Conservation (phyloP, 169 alveolate genomes). For the Babesia bigemina region DNA sequence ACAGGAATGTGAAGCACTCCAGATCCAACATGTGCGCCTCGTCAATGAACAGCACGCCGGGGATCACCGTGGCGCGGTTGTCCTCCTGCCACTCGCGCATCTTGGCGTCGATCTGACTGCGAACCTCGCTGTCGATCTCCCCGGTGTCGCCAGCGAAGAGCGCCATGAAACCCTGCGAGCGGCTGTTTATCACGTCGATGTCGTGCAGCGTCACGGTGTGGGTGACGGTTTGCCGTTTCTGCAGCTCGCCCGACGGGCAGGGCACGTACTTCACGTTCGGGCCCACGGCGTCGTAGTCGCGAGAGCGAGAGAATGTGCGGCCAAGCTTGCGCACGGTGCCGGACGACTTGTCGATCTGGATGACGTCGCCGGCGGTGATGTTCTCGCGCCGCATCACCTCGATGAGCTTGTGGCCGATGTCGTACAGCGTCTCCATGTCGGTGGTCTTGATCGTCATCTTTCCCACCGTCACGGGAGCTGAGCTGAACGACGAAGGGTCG, state of each 20-base stretch:
- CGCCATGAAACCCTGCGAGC: slow-evolving; percentile 96
- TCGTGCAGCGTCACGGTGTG: slow-evolving; percentile 99
- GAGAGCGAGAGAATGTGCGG: slow-evolving; percentile 93
- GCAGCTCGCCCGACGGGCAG: slow-evolving; percentile 99
- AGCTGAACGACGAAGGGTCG: slow-evolving; percentile 41
- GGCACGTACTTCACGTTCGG: slow-evolving; percentile 87
- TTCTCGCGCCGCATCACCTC: slow-evolving; percentile 83
- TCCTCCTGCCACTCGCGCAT: slow-evolving; percentile 99
- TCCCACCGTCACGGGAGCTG: slow-evolving; percentile 77
- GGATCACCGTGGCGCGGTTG: slow-evolving; percentile 85
- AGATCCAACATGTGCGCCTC: slow-evolving; percentile 99
- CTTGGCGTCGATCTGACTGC: slow-evolving; percentile 97
- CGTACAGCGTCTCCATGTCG: slow-evolving; percentile 98
- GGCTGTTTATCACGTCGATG: slow-evolving; percentile 97
- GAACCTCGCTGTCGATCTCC: slow-evolving; percentile 96
- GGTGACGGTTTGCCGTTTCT: slow-evolving; percentile 97
- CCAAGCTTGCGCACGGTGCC: slow-evolving; percentile 97
- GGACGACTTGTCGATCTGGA: slow-evolving; percentile 95
- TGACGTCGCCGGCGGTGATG: slow-evolving; percentile 92
- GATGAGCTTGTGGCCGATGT: slow-evolving; percentile 94
- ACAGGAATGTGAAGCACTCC: slow-evolving; percentile 98
- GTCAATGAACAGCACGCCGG: slow-evolving; percentile 96
- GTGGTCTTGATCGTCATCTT: slow-evolving; percentile 96
- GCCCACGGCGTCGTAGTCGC: slow-evolving; percentile 98
- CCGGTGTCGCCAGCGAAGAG: slow-evolving; percentile 99